These are phyloP conservation scores for Penicillium argentinense DNA, from an alignment of 495 filamentous ascomycete genomes.

Conservation along the genomic window DNA sequence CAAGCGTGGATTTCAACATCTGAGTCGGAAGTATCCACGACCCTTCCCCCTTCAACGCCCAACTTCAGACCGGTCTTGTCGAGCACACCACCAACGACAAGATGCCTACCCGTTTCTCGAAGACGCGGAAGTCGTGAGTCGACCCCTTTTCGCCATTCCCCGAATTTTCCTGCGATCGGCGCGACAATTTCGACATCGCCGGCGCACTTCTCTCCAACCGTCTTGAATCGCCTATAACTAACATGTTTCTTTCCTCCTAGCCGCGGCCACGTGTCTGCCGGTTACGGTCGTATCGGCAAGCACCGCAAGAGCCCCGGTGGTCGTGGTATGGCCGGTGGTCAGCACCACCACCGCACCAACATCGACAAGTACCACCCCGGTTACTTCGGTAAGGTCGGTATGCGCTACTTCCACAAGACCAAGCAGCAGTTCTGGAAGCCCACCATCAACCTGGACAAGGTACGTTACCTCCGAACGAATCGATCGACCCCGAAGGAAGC, in stretches of 20 bases:
- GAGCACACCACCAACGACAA: slow-evolving; percentile 47
- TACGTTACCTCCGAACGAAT: slow-evolving; percentile 39
- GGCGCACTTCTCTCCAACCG: slow-evolving; percentile 5
- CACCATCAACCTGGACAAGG: slow-evolving; percentile 88
- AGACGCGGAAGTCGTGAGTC: slow-evolving; percentile 83
- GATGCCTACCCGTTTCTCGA: slow-evolving; percentile 81
- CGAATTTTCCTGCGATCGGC: slow-evolving; percentile 15
- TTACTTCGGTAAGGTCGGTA: slow-evolving; percentile 98
- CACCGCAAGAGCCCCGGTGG: slow-evolving; percentile 93
- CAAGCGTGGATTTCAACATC: slow-evolving; percentile 45
- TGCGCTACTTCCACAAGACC: slow-evolving; percentile 92
- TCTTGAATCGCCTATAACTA: slow-evolving; percentile 19
- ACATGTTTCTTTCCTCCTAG: slow-evolving; percentile 40
- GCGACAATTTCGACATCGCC: slow-evolving; percentile 22
- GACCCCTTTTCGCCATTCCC: slow-evolving; percentile 17
- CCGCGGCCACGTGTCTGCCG: slow-evolving; percentile 93
- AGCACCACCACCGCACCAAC: slow-evolving; percentile 93
- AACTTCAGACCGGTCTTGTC: slow-evolving; percentile 46
- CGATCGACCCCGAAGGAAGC: slow-evolving; percentile 1
- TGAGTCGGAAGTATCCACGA: slow-evolving; percentile 36
- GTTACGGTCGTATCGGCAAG: slow-evolving; percentile 90
- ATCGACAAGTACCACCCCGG: slow-evolving; percentile 92
- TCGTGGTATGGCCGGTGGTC: slow-evolving; percentile 93
- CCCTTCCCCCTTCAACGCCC: slow-evolving; percentile 46
- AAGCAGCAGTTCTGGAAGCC: slow-evolving; percentile 92